Percentiles rank a stretch among this genome's conserved stretches.
phyloP scores from a whole-genome alignment of 306 rosid genomes.

The Ormosia emarginata region DNA sequence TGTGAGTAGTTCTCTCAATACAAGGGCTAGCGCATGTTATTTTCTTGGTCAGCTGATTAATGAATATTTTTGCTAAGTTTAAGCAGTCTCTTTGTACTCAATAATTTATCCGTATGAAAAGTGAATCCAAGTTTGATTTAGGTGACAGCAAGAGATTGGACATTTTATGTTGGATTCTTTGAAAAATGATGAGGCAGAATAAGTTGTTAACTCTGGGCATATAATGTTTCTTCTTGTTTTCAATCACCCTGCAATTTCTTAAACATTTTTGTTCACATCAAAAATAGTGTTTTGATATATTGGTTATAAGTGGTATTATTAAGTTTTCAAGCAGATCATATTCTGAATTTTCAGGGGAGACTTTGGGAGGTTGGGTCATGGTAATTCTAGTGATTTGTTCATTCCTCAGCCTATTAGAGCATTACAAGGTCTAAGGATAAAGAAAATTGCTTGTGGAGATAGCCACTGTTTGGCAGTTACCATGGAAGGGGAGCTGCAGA shows the following conservation, averaged over 20 bases:
- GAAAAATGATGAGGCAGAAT: not conserved
- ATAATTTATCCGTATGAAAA: not conserved
- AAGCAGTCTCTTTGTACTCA: not conserved
- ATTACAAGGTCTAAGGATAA: constrained; percentile 73
- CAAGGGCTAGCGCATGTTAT: not conserved
- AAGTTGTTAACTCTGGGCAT: not conserved
- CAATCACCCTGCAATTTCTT: not conserved
- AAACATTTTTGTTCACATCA: not conserved
- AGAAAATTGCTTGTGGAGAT: constrained; percentile 94
- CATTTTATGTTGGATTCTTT: not conserved
- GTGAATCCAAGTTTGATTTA: not conserved
- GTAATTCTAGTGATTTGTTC: constrained; percentile 88
- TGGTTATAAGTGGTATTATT: not conserved
- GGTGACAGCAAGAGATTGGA: not conserved
- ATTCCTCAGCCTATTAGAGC: constrained; percentile 87
- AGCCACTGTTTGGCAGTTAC: constrained; percentile 95
- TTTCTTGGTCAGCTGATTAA: not conserved
- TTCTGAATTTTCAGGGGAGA: constrained; percentile 81
- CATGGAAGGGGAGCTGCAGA: constrained; percentile 86
- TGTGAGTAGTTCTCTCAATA: not conserved
- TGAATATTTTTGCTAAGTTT: not conserved
- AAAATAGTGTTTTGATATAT: not conserved
- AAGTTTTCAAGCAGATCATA: constrained; percentile 11
- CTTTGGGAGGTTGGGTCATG: constrained; percentile 98
- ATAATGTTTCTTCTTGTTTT: not conserved